These are phyloP conservation scores for Russula compacta DNA, from an alignment of 768 basidiomycete genomes.

Conservation along the genomic window DNA sequence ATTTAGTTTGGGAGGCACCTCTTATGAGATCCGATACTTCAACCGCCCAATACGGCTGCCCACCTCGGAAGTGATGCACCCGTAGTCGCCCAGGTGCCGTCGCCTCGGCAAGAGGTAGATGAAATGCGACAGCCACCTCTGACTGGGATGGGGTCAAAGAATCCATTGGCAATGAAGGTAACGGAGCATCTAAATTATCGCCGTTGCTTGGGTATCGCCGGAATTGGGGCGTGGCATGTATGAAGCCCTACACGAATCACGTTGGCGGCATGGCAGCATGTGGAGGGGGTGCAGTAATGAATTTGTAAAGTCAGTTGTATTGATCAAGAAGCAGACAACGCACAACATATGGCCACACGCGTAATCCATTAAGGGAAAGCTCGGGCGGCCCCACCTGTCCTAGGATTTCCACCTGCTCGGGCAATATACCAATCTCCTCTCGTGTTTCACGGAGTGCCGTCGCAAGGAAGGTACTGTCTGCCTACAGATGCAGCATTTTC, in stretches of 20 bases:
- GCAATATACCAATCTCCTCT: conserved; percentile 61
- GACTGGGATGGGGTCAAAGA: conserved; percentile 42
- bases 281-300: background rate
- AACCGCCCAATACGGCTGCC: conserved; percentile 53
- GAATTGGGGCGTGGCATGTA: conserved; percentile 19
- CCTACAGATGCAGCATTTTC: conserved; percentile 26
- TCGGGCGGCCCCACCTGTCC: conserved; percentile 59
- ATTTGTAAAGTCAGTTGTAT: conserved; percentile 14
- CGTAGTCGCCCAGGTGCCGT: conserved; percentile 40
- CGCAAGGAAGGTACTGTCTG: conserved; percentile 42
- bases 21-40: conserved; percentile 52
- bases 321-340: conserved; percentile 25
- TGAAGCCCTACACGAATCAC: conserved; percentile 23
- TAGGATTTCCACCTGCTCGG: conserved; percentile 53
- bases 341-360: conserved; percentile 74
- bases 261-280: background rate
- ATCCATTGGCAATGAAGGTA: conserved; percentile 51
- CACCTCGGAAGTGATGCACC: conserved; percentile 45
- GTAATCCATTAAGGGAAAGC: conserved; percentile 45
- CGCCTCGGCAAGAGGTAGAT: conserved; percentile 52
- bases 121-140: conserved; percentile 66
- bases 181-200: conserved; percentile 31
- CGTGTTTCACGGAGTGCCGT: conserved; percentile 64
- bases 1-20: conserved; percentile 21
- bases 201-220: conserved; percentile 16